Base-by-base conservation (phyloP, 2,329 filamentous ascomycete genomes). In the Sporothrix luriei region DNA sequence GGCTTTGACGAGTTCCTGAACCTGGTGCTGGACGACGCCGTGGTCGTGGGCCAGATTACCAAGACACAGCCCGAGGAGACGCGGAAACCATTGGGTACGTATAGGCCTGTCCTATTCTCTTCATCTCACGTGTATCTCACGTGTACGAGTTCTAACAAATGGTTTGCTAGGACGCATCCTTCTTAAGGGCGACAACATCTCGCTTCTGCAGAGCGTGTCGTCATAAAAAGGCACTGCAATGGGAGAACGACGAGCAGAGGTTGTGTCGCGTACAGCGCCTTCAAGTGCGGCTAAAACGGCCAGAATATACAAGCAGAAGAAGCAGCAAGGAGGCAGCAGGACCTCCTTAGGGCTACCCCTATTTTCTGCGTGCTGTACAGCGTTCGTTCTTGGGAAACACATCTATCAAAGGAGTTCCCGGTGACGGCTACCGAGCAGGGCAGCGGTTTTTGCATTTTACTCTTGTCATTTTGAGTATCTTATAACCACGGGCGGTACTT, bases 1-100 rank as follows among this genome's bases (percentile, higher is more conserved):
- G 94, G 95, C 16, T 99, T 99, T 75, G 95, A 99, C 79, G 95
- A 99, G 81, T 99, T 98, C 83, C 97, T 99, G 94, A 99, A 99
- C 82, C 84, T 99, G 65, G 95, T 98, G 51, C 74, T 78, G 69
- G 95, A 99, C 77, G 93, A 99, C 76, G 95, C 95, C 40, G 88
- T 97, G 70, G 94, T 98, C 81, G 93, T 99, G 57, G 91, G 90
- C 79, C 87, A 93, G 77, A 84, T 92, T 69, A 93, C 91, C 73
- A 97, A 96, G 84, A 89, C 87, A 19, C 90, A 91, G 75, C 79
- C 84, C 54, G 88, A 90, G 74, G 94, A 96, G 81, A 89, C 88
- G 74, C 87, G 94, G 78, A 89, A 92, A 80, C 84, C 88, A 55
- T 80, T 97, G 67, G 94, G 94, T 97, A 85, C 72, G 85, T 48